Conservation (phyloP, 371 early-diverging fungal genomes). For the Mucor piriformis region DNA sequence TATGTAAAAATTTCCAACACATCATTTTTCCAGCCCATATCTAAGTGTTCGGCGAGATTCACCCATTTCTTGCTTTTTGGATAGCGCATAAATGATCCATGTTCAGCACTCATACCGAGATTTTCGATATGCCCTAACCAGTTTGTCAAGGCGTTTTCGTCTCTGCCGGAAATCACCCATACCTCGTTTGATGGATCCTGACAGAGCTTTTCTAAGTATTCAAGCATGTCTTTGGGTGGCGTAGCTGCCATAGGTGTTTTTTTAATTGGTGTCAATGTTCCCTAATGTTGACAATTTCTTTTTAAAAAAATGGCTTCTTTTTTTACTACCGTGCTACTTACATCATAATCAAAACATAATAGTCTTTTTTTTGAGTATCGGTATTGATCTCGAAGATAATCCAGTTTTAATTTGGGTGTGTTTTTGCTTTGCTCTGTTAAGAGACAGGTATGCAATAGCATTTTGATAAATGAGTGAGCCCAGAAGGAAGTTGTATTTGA, state of each 20-base stretch:
- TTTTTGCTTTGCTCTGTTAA: constrained; percentile 62
- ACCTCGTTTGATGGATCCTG: constrained; percentile 83
- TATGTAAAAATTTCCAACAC: constrained; percentile 86
- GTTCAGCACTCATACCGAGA: constrained; percentile 83
- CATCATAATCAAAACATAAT: constrained; percentile 89
- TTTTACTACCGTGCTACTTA: constrained; percentile 21
- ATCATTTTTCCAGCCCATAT: constrained; percentile 87
- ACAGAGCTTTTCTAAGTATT: constrained; percentile 65
- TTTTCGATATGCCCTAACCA: constrained; percentile 83
- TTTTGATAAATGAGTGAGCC: constrained; percentile 85
- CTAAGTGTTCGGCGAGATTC: constrained; percentile 78
- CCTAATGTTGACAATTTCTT: too few relatives aligned
- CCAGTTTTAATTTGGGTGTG: constrained; percentile 69
- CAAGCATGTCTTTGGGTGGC: constrained; percentile 68
- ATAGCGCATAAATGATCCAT: constrained; percentile 69
- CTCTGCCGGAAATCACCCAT: constrained; percentile 94
- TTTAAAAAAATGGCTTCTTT: neutral
- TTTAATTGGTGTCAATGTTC: constrained; percentile 80
- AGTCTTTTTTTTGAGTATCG: constrained; percentile 64
- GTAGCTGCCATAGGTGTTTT: constrained; percentile 69
- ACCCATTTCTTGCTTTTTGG: constrained; percentile 70
- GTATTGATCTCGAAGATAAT: constrained; percentile 52
- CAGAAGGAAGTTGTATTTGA: constrained; percentile 92
- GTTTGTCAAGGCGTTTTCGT: constrained; percentile 77
- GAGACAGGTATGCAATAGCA: constrained; percentile 44